phyloP scores from a whole-genome alignment of 805 yeast genomes.

The Schizosaccharomyces octosporus region DNA sequence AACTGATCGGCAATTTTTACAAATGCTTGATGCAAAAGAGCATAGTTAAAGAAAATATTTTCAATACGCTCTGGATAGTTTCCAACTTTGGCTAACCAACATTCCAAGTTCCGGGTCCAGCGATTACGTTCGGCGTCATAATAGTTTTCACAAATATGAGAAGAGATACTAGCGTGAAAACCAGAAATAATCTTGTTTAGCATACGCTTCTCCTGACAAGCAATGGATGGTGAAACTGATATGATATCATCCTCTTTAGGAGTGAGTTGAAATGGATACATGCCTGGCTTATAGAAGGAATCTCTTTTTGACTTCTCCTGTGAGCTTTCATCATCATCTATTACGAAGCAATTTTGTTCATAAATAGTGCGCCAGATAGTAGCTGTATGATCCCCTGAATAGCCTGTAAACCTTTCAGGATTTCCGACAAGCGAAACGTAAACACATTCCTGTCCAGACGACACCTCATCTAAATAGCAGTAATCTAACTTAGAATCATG shows the following conservation, averaged over 20 bases:
- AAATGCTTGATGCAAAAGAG: slow-evolving; percentile 59
- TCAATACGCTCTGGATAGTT: slow-evolving; percentile 68
- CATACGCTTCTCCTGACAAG: slow-evolving; percentile 66
- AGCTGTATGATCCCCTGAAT: slow-evolving; percentile 74
- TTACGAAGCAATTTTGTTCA: slow-evolving; percentile 69
- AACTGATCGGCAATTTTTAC: slow-evolving; percentile 35
- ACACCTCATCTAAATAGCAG: slow-evolving; percentile 17
- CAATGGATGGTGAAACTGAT: slow-evolving; percentile 7
- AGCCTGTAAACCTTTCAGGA: slow-evolving; percentile 92
- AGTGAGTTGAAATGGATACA: not conserved
- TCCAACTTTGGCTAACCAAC: slow-evolving; percentile 80
- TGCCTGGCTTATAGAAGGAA: not conserved
- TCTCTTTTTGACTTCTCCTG: not conserved
- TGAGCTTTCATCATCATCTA: not conserved
- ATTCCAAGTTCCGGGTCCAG: slow-evolving; percentile 61
- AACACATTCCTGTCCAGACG: slow-evolving; percentile 24
- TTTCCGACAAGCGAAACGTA: slow-evolving; percentile 67
- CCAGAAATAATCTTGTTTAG: slow-evolving; percentile 77
- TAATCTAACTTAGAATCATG: not conserved
- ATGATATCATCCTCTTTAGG: not conserved
- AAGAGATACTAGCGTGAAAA: slow-evolving; percentile 83
- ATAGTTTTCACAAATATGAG: slow-evolving; percentile 76
- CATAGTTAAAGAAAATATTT: slow-evolving; percentile 79
- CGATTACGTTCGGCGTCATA: slow-evolving; percentile 43
- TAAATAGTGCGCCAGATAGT: slow-evolving; percentile 87